Evolutionary conservation across 2,329 filamentous ascomycete genomes (phyloP), one percentile per base, ranked within the genome.

Genomic region (Fusarium camptoceras): DNA sequence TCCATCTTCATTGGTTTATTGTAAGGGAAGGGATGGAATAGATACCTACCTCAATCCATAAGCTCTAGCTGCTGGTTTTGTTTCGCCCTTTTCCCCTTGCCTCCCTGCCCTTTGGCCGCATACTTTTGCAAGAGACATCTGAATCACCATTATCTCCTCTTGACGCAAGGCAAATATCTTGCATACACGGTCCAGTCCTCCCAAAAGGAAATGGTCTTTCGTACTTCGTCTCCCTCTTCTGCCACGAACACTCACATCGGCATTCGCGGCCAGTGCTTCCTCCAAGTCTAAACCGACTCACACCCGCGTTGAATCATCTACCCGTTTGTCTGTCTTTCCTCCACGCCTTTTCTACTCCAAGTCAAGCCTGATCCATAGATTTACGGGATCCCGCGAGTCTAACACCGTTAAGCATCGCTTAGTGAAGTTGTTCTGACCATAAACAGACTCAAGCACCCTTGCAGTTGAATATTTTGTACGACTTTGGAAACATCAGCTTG

Each of bases 191-290:
- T 70, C 67, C 66, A 71, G 70, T 66, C 72, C 71, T 70, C 34
- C 34, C 67, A 70, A 80, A 77, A 78, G 76, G 77, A 77, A 80
- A 80, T 76, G 75, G 73, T 64, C 72, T 68, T 71, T 68, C 74
- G 64, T 74, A 66, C 73, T 70, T 68, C 63, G 71, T 68, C 73
- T 75, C 66, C 59, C 73, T 73, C 66, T 70, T 71, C 73, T 68
- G 55, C 59, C 60, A 63, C 53, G 41, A 44, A 73, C 72, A 70
- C 64, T 70, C 64, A 67, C 70, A 71, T 71, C 71, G 59, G 68
- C 68, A 64, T 27, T 68, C 49, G 50, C 66, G 53, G 55, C 70
- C 74, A 66, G 78, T 68, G 77, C 75, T 68, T 74, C 73, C 67
- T 75, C 68, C 70, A 58, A 77, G 68, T 66, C 66, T 73, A 72